Base-by-base conservation (phyloP, 306 rosid species). In the Medicago truncatula region DNA sequence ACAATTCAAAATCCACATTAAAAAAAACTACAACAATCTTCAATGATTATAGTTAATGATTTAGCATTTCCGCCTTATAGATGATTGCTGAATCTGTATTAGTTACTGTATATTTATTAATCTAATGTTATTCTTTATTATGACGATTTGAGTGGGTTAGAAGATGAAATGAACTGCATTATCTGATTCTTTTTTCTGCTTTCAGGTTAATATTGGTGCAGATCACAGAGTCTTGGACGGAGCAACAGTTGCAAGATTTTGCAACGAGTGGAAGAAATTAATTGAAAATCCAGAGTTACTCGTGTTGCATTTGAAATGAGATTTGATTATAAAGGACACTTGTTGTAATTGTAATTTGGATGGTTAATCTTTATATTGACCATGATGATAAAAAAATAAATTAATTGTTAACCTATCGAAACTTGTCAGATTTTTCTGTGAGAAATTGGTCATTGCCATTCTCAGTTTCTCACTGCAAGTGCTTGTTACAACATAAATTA, bases 181-280 rank as follows among this genome's bases (percentile, higher is more conserved):
- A 23, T 46, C 59, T 81, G 40, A 75, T 70, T 65, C 6, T 9
- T 9, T 47, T 41, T 23, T 59, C 6, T 54, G 69, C 36, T 20
- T 75, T 66, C 91, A 95, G 99, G 88, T 89, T 25, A 95, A 95
- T 82, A 81, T 95, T 74, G 97, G 99, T 7, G 97, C 99, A 7
- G 96, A 95, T 84, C 99, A 95, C 67, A 86, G 99, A 84, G 99
- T 95, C 14, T 70, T 95, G 87, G 99, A 95, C 34, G 97, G 99
- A 85, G 99, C 97, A 77, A 92, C 97, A 6, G 97, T 95, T 69
- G 97, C 97, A 23, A 88, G 89, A 54, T 92, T 95, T 71, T 95
- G 99, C 78, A 85, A 84, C 72, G 96, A 92, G 77, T 92, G 99
- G 97, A 95, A 92, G 76, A 85, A 83, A 44, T 73, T 83, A 69